phyloP scores from a whole-genome alignment of 495 filamentous ascomycete species.

The Hyaloscypha finlandica region DNA sequence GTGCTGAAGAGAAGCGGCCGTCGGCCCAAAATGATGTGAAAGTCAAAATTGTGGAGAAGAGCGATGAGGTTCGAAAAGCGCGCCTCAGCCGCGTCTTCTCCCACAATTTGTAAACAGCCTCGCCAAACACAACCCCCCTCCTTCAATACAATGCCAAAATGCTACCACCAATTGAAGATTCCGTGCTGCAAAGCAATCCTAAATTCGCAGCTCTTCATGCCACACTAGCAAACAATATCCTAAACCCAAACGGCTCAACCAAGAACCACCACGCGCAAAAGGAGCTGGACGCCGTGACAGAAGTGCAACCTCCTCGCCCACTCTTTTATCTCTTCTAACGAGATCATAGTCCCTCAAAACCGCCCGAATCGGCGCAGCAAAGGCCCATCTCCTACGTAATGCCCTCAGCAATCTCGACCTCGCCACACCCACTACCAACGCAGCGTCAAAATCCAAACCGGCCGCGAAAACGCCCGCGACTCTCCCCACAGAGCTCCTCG shows the following conservation, averaged over 20 bases:
- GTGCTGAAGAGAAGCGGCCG: neutral
- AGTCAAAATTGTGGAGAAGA: neutral
- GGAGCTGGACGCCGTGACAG: slow-evolving; percentile 50
- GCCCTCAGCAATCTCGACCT: slow-evolving; percentile 26
- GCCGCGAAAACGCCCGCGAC: neutral
- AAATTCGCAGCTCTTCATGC: slow-evolving; percentile 65
- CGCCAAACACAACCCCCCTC: neutral
- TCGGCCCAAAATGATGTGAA: neutral
- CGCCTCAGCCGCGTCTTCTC: neutral
- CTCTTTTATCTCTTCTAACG: neutral
- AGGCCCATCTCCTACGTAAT: slow-evolving; percentile 20
- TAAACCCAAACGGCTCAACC: slow-evolving; percentile 65
- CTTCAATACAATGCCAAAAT: slow-evolving; percentile 43
- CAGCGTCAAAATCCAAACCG: slow-evolving; percentile 11
- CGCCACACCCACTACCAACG: slow-evolving; percentile 8
- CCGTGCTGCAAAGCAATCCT: slow-evolving; percentile 62
- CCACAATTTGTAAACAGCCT: neutral
- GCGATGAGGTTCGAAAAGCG: neutral
- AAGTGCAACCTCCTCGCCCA: slow-evolving; percentile 41
- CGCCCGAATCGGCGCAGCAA: slow-evolving; percentile 19
- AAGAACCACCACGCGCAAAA: slow-evolving; percentile 54
- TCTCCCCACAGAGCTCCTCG: slow-evolving; percentile 28
- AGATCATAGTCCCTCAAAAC: slow-evolving; percentile 19
- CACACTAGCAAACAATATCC: slow-evolving; percentile 55
- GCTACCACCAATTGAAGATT: slow-evolving; percentile 65